Evolutionary conservation across 2,329 filamentous ascomycete species (phyloP).

Genomic region (Cladosporium cucumerinum): DNA sequence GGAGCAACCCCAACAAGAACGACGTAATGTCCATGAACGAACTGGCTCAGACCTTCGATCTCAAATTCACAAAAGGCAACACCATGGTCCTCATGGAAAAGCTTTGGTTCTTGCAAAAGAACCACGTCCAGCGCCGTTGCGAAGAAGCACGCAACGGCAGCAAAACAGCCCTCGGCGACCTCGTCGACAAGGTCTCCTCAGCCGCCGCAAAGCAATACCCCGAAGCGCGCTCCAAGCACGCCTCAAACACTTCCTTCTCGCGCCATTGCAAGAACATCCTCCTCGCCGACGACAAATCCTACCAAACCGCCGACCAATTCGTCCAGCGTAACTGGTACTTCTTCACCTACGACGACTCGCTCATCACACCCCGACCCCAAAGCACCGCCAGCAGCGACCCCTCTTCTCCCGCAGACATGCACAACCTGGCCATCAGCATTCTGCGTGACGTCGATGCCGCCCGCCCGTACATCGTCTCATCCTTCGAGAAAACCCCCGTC

Average conservation of each 20-base stretch:
- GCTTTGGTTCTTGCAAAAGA: conserved; percentile 72
- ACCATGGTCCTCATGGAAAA: conserved; percentile 79
- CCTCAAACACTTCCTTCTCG: not conserved
- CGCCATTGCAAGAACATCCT: conserved; percentile 42
- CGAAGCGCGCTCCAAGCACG: not conserved
- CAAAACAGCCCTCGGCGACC: conserved; percentile 35
- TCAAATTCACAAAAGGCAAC: conserved; percentile 89
- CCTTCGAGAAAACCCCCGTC: not conserved
- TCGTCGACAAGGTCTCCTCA: conserved; percentile 34
- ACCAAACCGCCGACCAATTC: conserved; percentile 55
- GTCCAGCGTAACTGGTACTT: conserved; percentile 56
- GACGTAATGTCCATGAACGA: conserved; percentile 70
- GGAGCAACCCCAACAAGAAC: conserved; percentile 66
- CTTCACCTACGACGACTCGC: conserved; percentile 41
- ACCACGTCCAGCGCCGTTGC: conserved; percentile 57
- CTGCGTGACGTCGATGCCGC: conserved; percentile 6
- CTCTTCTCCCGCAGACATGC: conserved; percentile 13
- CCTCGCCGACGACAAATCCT: conserved; percentile 55
- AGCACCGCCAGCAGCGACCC: not conserved
- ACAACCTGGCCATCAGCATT: not conserved
- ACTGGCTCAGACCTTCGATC: conserved; percentile 70
- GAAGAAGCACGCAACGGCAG: conserved; percentile 40
- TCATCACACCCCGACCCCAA: conserved; percentile 16
- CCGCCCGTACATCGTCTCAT: not conserved
- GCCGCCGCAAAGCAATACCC: conserved; percentile 32